phyloP scores from a whole-genome alignment of 148 eudicot genomes.

The Salicornia ramosissima region DNA sequence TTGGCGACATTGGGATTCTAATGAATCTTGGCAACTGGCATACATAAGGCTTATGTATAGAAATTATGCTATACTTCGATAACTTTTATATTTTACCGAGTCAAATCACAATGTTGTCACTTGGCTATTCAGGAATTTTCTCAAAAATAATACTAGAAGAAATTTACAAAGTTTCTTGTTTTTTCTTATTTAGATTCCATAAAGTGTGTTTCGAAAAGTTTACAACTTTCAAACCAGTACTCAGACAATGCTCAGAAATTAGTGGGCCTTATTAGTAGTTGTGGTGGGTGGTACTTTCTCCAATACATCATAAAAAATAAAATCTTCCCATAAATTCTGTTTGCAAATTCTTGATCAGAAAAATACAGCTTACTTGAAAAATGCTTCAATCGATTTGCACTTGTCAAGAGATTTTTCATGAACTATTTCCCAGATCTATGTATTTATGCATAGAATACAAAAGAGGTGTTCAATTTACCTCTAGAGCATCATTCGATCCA shows the following conservation, averaged over 20 bases:
- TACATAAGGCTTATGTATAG: no score
- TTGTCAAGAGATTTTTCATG: background rate
- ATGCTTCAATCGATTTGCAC: background rate
- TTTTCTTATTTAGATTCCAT: no score
- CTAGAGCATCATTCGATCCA: slow-evolving; percentile 59
- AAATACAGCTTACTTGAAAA: background rate
- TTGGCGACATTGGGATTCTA: no score
- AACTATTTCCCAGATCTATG: background rate
- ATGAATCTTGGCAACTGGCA: no score
- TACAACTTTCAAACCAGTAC: background rate
- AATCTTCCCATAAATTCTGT: background rate
- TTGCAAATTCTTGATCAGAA: background rate
- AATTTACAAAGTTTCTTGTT: no score
- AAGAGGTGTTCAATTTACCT: slow-evolving; percentile 38
- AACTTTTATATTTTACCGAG: no score
- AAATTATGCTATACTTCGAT: no score
- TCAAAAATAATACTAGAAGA: no score
- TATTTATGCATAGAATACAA: background rate
- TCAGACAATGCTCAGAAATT: background rate
- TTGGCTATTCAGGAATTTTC: no score
- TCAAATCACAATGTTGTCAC: no score
- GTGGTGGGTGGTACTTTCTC: background rate
- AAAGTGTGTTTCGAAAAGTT: no score
- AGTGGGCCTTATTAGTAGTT: background rate
- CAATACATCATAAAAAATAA: background rate